Evolutionary conservation across 1,139 yeast species (phyloP), one percentile per base, ranked within the genome.

Genomic region (Debaryomyces sp.): DNA sequence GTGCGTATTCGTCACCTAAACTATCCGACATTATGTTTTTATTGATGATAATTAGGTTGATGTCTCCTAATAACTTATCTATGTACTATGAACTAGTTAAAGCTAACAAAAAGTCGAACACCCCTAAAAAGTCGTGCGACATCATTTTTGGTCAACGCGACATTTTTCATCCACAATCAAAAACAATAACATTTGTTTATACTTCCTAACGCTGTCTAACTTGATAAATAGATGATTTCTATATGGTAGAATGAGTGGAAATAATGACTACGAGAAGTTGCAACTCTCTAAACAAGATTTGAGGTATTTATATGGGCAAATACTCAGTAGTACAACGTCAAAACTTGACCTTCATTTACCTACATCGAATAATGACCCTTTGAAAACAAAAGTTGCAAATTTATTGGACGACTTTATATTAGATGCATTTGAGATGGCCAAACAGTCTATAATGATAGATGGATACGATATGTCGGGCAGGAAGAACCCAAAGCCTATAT

Each of bases 1-100:
- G 97, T 32, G 89, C 78, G 64, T 81, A 85, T 64, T 85, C 92
- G 54, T 75, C 78, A 46, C 68, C 66, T 47, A 68, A 55, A 45
- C 62, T 53, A 42, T 59, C 71, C 30, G 75, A 67, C 75, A 71
- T 69, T 30, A n/a, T 41, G 27, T 10, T 21, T 30, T 12, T 41
- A 27, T 30, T 34, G 30, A 29, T 18, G 45, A n/a, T 26, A 33
- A 34, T 42, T 23, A 15, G 37, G 18, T 30, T 23, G 12, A 27
- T 22, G 15, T 13, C 23, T 18, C 5, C 32, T 18, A 23, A 23
- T 9, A 30, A 6, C 26, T 4, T 5, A 24, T 17, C 24, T 17
- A 18, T 27, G 7, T 35, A 15, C 13, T 24, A 32, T 22, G 22
- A 15, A n/a, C 35, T 8, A 32, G 12, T 18, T 41, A 18, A 26